Base-by-base conservation (phyloP, 1,284 basidiomycete genomes). In the Phellopilus nigrolimitatus region DNA sequence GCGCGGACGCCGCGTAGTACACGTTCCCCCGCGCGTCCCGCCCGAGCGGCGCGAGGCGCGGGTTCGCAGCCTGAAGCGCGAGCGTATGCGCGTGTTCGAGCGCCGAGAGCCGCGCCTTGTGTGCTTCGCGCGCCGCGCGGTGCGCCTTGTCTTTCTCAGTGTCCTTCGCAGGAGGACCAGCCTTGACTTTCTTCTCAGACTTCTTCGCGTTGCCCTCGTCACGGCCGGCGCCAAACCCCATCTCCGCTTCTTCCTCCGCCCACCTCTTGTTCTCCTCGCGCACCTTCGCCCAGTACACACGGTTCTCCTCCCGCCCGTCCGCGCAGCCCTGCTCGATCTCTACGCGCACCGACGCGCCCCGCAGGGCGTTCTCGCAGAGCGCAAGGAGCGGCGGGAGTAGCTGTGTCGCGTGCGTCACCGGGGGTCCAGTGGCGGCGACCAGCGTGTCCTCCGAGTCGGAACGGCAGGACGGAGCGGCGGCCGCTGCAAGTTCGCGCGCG, bases 341-440 rank as follows among this genome's bases (percentile, higher is more conserved):
- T 22, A 75, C 71, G 10, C 76, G 74, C n/a, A 84, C 66, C 6
- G 62, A 60, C 30, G 71, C 64, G 4, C 80, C 73, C 34, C 72
- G 64, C 7, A 80, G 58, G 0, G 70, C 71, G 5, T 66, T 65
- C 40, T 83, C 72, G 13, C 84, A 71, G n/a, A 90, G 68, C 1
- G 75, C 73, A 2, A 71, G 57, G 30, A 89, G 60, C 15, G 85
- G 71, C 22, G 84, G 84, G 12, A 89, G 67, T 56, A 89, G 71
- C 59, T 89, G 86, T 2, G 73, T 72, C 0, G 84, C 71, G 42
- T 71, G 67, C 4, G 70, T 65, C 44, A 84, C 66, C 30, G 15
- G 55, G 15, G 28, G 55, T 25, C n/a, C n/a, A n/a, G n/a, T n/a
- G n/a, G n/a, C n/a, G n/a, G n/a, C n/a, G n/a, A n/a, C 22, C 30